Evolutionary conservation across 2,329 filamentous ascomycete genomes (phyloP), one percentile per base, ranked within the genome.

Genomic region (Pochonia chlamydosporia): DNA sequence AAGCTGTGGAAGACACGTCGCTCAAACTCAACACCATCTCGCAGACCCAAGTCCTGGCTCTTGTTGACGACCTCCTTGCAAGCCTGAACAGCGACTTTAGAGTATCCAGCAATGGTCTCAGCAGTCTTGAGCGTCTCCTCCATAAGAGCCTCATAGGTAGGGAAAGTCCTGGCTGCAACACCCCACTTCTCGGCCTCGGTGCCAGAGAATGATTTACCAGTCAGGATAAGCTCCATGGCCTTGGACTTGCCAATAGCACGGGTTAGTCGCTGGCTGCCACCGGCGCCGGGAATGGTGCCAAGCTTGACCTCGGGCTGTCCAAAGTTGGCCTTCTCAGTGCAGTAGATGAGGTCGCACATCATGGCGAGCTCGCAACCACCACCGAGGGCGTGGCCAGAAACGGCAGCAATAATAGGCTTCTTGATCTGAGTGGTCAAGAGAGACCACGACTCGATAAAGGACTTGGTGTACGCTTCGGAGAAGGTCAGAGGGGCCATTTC

Each of bases 41-140:
- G 75, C 50, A 99, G 72, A 3, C 85, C 76, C 56, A 96, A 70
- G 59, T 99, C 93, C 75, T 97, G 91, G 67, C 90, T 96, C 83
- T 96, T 97, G 67, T 97, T 96, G 47, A 99, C 92, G n/a, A 93
- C 92, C 75, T 99, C 93, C 77, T 99, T 99, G 48, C 81, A 85
- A 10, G 87, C 93, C 71, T 89, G 83, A 49, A 95, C 82, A 2
- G 92, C 87, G n/a, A 99, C 85, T 62, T 78, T 82, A 44, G 87
- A 91, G 68, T 93, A 89, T 1, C 86, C 73, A 0, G 93, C 91
- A 70, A 99, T 96, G 44, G 82, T 91, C 74, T 87, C 89, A 3
- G 93, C 93, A 16, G 89, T 92, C 63, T 84, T 81, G 51, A 96
- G 66, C 3, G 90, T 84, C 47, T 82, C 88, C 59, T 89, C 83